Evolutionary conservation across 192 early-diverging fungal species (phyloP).

Genomic region (Mortierella claussenii): DNA sequence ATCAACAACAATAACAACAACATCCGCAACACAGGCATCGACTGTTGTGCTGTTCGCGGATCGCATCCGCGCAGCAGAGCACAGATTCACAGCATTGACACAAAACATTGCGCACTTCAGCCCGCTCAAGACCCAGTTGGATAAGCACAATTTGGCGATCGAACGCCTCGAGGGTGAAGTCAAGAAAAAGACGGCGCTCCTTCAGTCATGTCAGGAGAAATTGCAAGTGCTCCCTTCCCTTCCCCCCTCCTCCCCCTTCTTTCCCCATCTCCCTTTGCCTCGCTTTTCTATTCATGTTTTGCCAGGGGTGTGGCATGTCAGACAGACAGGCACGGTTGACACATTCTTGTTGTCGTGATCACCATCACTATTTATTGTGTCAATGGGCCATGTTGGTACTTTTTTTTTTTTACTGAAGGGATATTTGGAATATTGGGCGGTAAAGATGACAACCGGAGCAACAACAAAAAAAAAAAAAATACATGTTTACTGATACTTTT

Average conservation of each 20-base stretch:
- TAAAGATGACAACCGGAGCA: no score
- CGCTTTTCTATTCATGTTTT: not conserved
- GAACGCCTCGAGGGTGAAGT: constrained; percentile 42
- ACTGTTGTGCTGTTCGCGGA: constrained; percentile 12
- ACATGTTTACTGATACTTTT: no score
- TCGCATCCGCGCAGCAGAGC: constrained; percentile 40
- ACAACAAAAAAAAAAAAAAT: no score
- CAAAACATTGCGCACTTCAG: constrained; percentile 54
- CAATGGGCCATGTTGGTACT: no score
- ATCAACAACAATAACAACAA: not conserved
- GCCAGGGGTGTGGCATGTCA: not conserved
- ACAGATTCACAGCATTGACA: constrained; percentile 41
- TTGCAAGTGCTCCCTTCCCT: constrained; percentile 20
- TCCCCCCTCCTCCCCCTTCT: not conserved
- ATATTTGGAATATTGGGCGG: not conserved
- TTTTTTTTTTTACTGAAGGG: constrained; percentile 1
- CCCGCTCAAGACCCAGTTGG: constrained; percentile 41
- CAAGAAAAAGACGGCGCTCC: constrained; percentile 43
- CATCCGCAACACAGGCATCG: not conserved
- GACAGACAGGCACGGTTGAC: no score
- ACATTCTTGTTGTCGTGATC: no score
- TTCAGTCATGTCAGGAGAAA: constrained; percentile 37
- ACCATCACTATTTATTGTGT: no score
- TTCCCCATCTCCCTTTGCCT: not conserved
- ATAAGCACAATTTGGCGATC: constrained; percentile 45